phyloP scores from a whole-genome alignment of 2,329 filamentous ascomycete genomes.

The Aspergillus unguis region DNA sequence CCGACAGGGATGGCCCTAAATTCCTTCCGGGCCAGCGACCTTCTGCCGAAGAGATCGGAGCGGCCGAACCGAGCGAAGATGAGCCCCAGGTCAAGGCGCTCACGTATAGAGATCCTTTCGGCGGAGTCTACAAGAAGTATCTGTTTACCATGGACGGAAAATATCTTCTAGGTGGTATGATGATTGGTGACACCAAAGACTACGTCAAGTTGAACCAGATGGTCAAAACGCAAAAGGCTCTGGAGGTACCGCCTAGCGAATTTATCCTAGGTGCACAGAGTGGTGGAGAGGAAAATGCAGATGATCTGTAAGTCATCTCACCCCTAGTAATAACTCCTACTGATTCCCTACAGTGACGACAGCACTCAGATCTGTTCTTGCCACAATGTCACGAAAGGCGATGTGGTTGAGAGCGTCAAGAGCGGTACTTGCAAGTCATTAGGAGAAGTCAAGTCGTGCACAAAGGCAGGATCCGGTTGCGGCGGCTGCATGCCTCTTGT shows the following conservation, averaged over 20 bases:
- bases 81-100: conserved; percentile 70
- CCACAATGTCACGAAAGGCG: conserved; percentile 86
- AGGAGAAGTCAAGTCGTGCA: conserved; percentile 80
- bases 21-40: conserved; percentile 61
- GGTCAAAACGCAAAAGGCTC: conserved; percentile 75
- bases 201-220: conserved; percentile 86
- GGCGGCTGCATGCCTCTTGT: conserved; percentile 88
- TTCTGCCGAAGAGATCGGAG: conserved; percentile 39
- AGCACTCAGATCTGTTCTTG: conserved; percentile 90
- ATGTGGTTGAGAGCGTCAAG: conserved; percentile 69
- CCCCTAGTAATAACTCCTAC: not conserved
- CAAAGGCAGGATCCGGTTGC: conserved; percentile 86
- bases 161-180: conserved; percentile 90
- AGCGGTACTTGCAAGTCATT: conserved; percentile 77
- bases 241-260: conserved; percentile 75
- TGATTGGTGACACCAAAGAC: conserved; percentile 90
- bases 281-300: conserved; percentile 68
- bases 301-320: conserved; percentile 58
- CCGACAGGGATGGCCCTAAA: conserved; percentile 77
- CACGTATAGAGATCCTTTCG: conserved; percentile 85
- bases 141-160: conserved; percentile 87
- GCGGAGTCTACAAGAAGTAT: conserved; percentile 89
- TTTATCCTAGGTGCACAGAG: conserved; percentile 77
- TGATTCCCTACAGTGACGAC: conserved; percentile 52
- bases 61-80: conserved; percentile 35